Percentiles rank a stretch among this genome's conserved stretches.
These are phyloP conservation scores for Elongisporangium senticosum DNA, from an alignment of 352 stramenopile species.

Conservation along the genomic window DNA sequence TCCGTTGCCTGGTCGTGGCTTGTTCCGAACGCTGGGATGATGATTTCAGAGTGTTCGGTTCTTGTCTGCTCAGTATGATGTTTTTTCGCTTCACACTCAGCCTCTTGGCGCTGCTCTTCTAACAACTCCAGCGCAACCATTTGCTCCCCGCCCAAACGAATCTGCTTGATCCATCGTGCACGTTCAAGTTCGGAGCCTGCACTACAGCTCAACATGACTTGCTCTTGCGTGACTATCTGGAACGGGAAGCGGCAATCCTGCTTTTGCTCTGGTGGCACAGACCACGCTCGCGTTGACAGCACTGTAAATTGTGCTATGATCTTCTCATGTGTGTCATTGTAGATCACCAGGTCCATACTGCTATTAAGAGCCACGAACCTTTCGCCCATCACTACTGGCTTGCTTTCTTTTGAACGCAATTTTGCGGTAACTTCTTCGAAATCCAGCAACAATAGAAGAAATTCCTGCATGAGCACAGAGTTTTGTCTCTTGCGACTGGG, in stretches of 20 bases:
- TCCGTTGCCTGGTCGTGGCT: not conserved
- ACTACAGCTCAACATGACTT: conserved; percentile 57
- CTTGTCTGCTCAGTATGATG: too few species aligned
- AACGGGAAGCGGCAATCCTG: conserved; percentile 45
- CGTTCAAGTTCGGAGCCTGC: conserved; percentile 49
- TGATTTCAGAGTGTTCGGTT: not conserved
- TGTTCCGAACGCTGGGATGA: not conserved
- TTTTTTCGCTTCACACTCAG: conserved; percentile 1
- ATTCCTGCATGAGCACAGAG: conserved; percentile 9
- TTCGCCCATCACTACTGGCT: conserved; percentile 30
- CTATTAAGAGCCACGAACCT: conserved; percentile 40
- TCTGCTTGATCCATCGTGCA: conserved; percentile 63
- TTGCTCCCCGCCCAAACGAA: conserved; percentile 45
- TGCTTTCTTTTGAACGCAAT: conserved; percentile 16
- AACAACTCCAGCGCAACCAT: conserved; percentile 48
- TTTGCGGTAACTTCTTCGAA: conserved; percentile 17
- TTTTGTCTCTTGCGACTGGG: conserved; percentile 3
- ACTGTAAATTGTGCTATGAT: conserved; percentile 29
- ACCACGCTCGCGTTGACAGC: conserved; percentile 34
- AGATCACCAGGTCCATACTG: conserved; percentile 44
- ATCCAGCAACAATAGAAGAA: conserved; percentile 31
- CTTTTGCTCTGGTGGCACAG: conserved; percentile 12
- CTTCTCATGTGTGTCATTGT: conserved; percentile 20
- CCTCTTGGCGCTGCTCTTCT: conserved; percentile 39
- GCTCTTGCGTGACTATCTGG: conserved; percentile 61